These are phyloP conservation scores for Pyronema domesticum DNA, from an alignment of 495 filamentous ascomycete genomes.

Conservation along the genomic window DNA sequence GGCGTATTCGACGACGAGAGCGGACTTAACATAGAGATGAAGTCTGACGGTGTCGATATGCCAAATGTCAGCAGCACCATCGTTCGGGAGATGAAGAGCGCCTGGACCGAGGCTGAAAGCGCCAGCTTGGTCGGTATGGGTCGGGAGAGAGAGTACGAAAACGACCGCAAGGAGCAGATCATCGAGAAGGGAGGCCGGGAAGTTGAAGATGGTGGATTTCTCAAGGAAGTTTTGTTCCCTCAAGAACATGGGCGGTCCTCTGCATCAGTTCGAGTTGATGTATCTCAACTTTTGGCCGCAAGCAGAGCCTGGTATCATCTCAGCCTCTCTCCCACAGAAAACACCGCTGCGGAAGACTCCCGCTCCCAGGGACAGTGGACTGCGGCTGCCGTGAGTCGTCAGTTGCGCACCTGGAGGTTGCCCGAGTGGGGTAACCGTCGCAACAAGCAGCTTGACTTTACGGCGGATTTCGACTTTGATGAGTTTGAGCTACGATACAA, in stretches of 20 bases:
- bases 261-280: slow-evolving; percentile 42
- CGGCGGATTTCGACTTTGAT: slow-evolving; percentile 84
- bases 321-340: slow-evolving; percentile 77
- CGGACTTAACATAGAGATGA: slow-evolving; percentile 97
- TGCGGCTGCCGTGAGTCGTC: slow-evolving; percentile 75
- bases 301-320: slow-evolving; percentile 94
- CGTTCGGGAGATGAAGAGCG: slow-evolving; percentile 64
- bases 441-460: slow-evolving; percentile 86
- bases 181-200: slow-evolving; percentile 72
- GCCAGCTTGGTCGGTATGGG: slow-evolving; percentile 59
- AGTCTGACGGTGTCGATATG: slow-evolving; percentile 70
- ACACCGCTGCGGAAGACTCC: slow-evolving; percentile 46
- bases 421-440: slow-evolving; percentile 93
- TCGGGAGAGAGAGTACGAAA: slow-evolving; percentile 56
- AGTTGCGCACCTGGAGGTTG: slow-evolving; percentile 78
- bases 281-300: slow-evolving; percentile 19
- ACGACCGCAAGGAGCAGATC: slow-evolving; percentile 63
- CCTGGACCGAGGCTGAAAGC: slow-evolving; percentile 57
- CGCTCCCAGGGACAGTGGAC: slow-evolving; percentile 45
- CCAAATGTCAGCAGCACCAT: slow-evolving; percentile 55
- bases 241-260: slow-evolving; percentile 50
- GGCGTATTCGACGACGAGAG: slow-evolving; percentile 76
- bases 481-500: slow-evolving; percentile 75
- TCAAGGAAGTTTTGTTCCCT: slow-evolving; percentile 70
- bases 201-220: slow-evolving; percentile 65